These are phyloP conservation scores for Xylaria sp. DNA, from an alignment of 2,329 filamentous ascomycete species.

Conservation along the genomic window DNA sequence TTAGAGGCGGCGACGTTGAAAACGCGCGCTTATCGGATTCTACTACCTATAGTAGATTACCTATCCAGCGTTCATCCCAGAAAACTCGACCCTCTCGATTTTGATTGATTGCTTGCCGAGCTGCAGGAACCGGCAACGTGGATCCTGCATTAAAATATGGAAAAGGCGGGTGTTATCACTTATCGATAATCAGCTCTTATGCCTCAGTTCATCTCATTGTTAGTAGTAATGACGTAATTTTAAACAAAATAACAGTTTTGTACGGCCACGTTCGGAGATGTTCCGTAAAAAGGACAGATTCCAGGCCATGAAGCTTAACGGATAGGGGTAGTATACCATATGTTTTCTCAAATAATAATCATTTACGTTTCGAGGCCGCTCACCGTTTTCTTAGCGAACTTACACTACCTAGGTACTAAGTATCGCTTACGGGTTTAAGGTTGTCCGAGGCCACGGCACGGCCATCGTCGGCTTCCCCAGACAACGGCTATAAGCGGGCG, in stretches of 20 bases:
- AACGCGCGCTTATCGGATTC: constrained; percentile 19
- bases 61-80: constrained; percentile 6
- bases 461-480: constrained; percentile 46
- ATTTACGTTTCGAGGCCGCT: no score
- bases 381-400: no score
- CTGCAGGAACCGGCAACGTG: constrained; percentile 41
- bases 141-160: constrained; percentile 21
- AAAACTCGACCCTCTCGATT: constrained; percentile 18
- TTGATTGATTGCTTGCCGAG: constrained; percentile 17
- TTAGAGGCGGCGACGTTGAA: constrained; percentile 3
- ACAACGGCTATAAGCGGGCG: constrained; percentile 46
- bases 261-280: background rate
- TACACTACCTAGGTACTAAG: no score
- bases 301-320: background rate
- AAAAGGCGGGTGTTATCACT: constrained; percentile 5
- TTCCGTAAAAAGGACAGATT: background rate
- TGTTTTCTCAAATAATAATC: no score
- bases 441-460: constrained; percentile 16
- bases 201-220: background rate
- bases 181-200: constrained; percentile 33
- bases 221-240: background rate
- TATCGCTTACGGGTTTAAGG: background rate
- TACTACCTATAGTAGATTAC: background rate
- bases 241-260: background rate
- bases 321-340: no score